A percentile compares a stretch with the other conserved stretches of the same genome.
Evolutionary conservation across 2,329 filamentous ascomycete genomes (phyloP).

Genomic region (Blastomyces percursus): DNA sequence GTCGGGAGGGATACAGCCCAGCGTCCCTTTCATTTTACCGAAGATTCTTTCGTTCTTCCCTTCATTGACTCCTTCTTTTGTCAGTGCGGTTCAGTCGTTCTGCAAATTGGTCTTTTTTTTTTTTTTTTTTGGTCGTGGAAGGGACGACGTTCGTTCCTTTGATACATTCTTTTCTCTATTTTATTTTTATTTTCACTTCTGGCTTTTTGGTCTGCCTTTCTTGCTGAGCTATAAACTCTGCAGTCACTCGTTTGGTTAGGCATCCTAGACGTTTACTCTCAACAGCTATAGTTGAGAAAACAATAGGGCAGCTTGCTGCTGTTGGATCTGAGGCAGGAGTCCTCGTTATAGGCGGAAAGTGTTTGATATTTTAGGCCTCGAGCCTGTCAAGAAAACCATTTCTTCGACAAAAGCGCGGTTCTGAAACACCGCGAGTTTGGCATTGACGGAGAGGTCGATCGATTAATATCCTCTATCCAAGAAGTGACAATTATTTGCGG

Average conservation of each 20-base stretch:
- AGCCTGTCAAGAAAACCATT: neutral
- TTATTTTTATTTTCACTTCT: constrained; percentile 10
- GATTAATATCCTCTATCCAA: neutral
- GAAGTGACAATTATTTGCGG: neutral
- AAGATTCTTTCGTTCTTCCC: neutral
- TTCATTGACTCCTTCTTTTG: neutral
- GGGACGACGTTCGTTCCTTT: neutral
- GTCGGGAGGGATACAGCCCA: neutral
- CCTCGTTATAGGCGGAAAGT: neutral
- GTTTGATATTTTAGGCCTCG: neutral
- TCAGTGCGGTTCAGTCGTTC: neutral
- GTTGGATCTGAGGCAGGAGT: neutral
- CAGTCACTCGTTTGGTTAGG: neutral
- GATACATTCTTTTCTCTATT: constrained; percentile 13
- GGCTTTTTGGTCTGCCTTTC: constrained; percentile 13
- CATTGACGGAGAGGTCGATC: constrained; percentile 13
- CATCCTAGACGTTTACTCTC: neutral
- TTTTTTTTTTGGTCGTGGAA: neutral
- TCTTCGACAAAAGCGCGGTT: neutral
- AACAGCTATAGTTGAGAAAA: neutral
- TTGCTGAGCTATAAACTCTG: constrained; percentile 14
- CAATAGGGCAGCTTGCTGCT: neutral
- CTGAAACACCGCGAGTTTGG: constrained; percentile 21
- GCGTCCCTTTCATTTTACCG: neutral
- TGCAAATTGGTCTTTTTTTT: neutral